A percentile compares a stretch with the other conserved stretches of the same genome.
phyloP scores from a whole-genome alignment of 306 rosid species.

The Pyrus communis region DNA sequence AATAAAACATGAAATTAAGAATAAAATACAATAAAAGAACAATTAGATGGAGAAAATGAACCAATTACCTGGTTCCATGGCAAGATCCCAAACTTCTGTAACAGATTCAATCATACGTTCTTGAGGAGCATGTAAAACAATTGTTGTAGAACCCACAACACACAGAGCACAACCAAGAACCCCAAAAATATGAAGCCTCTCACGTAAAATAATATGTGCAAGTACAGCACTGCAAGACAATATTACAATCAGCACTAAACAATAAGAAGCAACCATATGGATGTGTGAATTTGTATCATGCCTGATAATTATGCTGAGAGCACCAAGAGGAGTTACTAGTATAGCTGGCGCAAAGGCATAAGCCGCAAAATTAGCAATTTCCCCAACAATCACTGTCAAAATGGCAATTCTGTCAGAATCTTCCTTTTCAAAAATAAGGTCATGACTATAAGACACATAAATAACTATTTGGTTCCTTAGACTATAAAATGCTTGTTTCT shows the following conservation, averaged over 20 bases:
- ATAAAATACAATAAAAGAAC: slow-evolving; percentile 1
- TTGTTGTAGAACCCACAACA: slow-evolving; percentile 97
- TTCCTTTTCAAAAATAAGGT: background rate
- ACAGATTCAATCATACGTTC: slow-evolving; percentile 88
- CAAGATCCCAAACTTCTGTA: slow-evolving; percentile 93
- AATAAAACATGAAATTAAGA: background rate
- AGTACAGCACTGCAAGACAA: slow-evolving; percentile 88
- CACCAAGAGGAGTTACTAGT: slow-evolving; percentile 98
- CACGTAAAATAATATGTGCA: slow-evolving; percentile 87
- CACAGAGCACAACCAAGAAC: slow-evolving; percentile 89
- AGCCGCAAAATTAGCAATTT: slow-evolving; percentile 97
- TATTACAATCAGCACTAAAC: slow-evolving; percentile 33
- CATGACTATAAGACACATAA: slow-evolving; percentile 5
- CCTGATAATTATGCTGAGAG: slow-evolving; percentile 99
- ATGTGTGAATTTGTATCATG: slow-evolving; percentile 26
- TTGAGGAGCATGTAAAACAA: slow-evolving; percentile 97
- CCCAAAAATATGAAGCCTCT: slow-evolving; percentile 88
- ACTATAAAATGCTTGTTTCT: background rate
- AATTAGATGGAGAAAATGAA: background rate
- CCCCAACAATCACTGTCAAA: slow-evolving; percentile 94
- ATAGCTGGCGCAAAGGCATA: slow-evolving; percentile 99
- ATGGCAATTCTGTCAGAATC: slow-evolving; percentile 28
- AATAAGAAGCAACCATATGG: slow-evolving; percentile 14
- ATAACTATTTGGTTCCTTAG: background rate
- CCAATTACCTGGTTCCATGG: slow-evolving; percentile 92